phyloP scores from a whole-genome alignment of 345 rosid species.

The Salix suchowensis region DNA sequence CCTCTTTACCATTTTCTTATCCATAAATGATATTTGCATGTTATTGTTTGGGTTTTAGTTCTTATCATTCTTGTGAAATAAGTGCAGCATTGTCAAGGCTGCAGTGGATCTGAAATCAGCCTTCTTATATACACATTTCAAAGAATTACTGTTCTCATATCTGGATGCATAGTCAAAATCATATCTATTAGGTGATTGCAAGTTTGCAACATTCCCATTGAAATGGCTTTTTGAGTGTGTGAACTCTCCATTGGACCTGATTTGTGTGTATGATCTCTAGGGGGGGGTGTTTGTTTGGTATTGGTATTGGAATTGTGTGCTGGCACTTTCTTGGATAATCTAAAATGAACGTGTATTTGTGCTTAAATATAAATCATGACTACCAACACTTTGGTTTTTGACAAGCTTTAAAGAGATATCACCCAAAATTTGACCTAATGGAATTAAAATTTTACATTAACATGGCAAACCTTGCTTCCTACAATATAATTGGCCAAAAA shows the following conservation, averaged over 20 bases:
- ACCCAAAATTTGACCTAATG: neutral
- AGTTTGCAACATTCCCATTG: neutral
- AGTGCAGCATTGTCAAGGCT: neutral
- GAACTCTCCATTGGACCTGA: neutral
- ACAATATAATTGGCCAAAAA: neutral
- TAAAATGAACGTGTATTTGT: neutral
- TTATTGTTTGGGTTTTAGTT: neutral
- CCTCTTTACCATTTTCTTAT: neutral
- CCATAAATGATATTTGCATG: neutral
- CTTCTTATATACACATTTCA: neutral
- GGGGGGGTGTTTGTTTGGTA: neutral
- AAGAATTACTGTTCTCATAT: neutral
- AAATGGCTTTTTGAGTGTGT: neutral
- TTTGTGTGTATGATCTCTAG: neutral
- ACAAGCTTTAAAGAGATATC: neutral
- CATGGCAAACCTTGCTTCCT: neutral
- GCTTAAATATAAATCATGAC: neutral
- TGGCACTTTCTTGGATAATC: neutral
- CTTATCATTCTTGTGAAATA: neutral
- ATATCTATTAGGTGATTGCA: neutral
- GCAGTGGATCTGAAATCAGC: neutral
- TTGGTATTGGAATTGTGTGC: neutral
- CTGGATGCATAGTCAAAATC: neutral
- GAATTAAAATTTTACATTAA: neutral
- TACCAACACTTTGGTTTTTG: neutral